Evolutionary conservation across 331 rosid species (phyloP).

Genomic region (Pyrus hybrid): DNA sequence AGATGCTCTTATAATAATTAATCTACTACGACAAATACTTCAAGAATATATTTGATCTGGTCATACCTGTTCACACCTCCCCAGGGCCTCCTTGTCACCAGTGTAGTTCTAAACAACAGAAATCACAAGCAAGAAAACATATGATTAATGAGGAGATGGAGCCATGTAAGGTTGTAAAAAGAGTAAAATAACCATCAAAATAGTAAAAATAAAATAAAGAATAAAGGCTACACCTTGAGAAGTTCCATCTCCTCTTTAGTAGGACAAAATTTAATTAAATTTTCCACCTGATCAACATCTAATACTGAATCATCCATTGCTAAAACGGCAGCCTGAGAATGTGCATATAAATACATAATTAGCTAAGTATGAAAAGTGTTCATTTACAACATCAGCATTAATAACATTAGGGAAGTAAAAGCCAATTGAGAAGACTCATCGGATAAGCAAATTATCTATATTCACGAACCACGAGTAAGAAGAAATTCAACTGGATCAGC

Average conservation of each 20-base stretch:
- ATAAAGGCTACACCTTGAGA: slow-evolving; percentile 62
- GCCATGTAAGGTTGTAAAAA: not conserved
- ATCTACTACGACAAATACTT: not conserved
- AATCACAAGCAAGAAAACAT: slow-evolving; percentile 25
- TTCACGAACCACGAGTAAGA: not conserved
- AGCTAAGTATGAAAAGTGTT: slow-evolving; percentile 3
- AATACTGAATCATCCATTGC: slow-evolving; percentile 89
- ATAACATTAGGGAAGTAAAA: not conserved
- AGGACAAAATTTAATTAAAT: slow-evolving; percentile 94
- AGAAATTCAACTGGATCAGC: slow-evolving; percentile 6
- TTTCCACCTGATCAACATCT: slow-evolving; percentile 96
- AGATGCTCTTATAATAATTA: not conserved
- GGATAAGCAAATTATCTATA: not conserved
- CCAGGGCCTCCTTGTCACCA: slow-evolving; percentile 82
- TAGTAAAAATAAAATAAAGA: not conserved
- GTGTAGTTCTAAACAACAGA: slow-evolving; percentile 57
- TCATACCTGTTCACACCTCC: slow-evolving; percentile 94
- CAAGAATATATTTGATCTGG: slow-evolving; percentile 3
- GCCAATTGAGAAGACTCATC: not conserved
- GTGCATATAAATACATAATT: slow-evolving; percentile 15
- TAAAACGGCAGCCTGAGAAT: slow-evolving; percentile 81
- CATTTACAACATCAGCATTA: slow-evolving; percentile 1
- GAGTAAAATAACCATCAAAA: slow-evolving; percentile 7
- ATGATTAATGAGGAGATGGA: slow-evolving; percentile 1
- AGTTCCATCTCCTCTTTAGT: slow-evolving; percentile 99